Conservation (phyloP, 768 basidiomycete genomes). For the Amylocystis lapponica region DNA sequence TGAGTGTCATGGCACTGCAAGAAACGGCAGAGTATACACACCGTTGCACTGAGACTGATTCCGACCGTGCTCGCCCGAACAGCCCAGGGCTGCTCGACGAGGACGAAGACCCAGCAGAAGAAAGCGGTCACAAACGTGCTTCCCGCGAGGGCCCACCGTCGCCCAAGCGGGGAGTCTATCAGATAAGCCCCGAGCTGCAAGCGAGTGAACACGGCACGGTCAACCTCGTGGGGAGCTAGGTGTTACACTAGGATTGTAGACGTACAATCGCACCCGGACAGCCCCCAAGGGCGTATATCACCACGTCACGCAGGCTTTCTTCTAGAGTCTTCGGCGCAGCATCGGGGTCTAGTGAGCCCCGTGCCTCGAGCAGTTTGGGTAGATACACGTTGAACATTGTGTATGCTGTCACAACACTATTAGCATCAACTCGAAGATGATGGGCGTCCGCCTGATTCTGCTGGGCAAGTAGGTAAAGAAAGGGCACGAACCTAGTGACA, state of each 20-base stretch:
- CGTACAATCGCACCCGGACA: constrained; percentile 80
- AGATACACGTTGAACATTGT: constrained; percentile 94
- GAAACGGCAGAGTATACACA: constrained; percentile 24
- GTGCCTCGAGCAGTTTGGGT: constrained; percentile 77
- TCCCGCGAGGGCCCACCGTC: constrained; percentile 63
- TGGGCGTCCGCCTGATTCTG: too few species aligned
- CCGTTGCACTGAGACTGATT: constrained; percentile 72
- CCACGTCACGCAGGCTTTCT: constrained; percentile 78
- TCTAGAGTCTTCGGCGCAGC: constrained; percentile 41
- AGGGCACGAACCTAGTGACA: constrained; percentile 62
- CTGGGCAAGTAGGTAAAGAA: too few species aligned
- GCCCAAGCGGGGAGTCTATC: constrained; percentile 64
- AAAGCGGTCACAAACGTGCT: constrained; percentile 73
- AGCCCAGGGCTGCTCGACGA: constrained; percentile 49
- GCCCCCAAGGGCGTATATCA: constrained; percentile 78
- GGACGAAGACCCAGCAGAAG: constrained; percentile 66
- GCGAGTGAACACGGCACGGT: too few species aligned
- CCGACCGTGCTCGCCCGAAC: constrained; percentile 68
- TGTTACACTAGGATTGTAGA: too few species aligned
- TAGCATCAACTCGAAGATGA: too few species aligned
- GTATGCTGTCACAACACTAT: constrained; percentile 42
- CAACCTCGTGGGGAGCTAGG: too few species aligned
- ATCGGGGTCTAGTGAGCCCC: constrained; percentile 21
- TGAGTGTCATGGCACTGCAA: neutral
- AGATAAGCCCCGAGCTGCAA: constrained; percentile 84